Conservation (phyloP, 768 basidiomycete genomes). For the Pleurotus tuoliensis region DNA sequence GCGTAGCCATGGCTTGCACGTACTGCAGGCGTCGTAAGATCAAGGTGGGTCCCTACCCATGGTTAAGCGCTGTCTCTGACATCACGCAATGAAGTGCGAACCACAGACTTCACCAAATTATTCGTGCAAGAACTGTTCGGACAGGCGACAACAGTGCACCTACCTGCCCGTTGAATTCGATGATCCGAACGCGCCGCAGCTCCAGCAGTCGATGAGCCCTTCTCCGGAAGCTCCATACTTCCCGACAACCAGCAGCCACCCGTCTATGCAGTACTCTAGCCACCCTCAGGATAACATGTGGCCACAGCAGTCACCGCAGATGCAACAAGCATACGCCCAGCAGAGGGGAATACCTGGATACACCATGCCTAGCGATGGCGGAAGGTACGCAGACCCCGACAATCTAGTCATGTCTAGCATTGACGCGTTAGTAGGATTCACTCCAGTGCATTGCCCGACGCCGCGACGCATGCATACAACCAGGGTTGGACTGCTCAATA, state of each 20-base stretch:
- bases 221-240: background rate
- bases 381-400: background rate
- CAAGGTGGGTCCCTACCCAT: slow-evolving; percentile 33
- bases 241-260: background rate
- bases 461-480: too few relatives aligned
- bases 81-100: slow-evolving; percentile 19
- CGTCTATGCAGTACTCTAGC: background rate
- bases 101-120: slow-evolving; percentile 19
- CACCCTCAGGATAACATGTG: background rate
- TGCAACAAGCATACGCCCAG: background rate
- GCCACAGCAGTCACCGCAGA: background rate
- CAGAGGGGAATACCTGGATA: background rate
- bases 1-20: slow-evolving; percentile 51
- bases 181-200: background rate
- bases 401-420: too few relatives aligned
- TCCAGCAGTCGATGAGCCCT: background rate
- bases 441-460: too few relatives aligned
- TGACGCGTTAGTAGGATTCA: background rate
- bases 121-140: slow-evolving; percentile 39
- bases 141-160: slow-evolving; percentile 31
- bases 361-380: background rate
- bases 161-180: slow-evolving; percentile 33
- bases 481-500: too few relatives aligned
- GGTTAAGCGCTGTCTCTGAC: background rate
- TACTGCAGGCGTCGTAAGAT: slow-evolving; percentile 53